Conservation (phyloP, 2,329 filamentous ascomycete species). For the Leptographium radiaticola region DNA sequence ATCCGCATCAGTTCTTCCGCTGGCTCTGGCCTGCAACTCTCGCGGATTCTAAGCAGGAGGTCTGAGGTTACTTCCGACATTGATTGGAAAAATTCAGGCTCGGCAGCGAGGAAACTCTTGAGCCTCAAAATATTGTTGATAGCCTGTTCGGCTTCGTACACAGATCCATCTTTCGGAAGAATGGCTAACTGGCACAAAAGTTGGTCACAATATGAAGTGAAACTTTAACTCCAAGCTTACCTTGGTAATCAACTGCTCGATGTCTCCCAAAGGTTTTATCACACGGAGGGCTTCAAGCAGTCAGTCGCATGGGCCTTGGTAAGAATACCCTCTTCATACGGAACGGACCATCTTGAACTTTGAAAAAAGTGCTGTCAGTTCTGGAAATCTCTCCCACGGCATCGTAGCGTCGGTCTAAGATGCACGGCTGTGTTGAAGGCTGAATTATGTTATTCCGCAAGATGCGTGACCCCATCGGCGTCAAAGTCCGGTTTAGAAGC, state of each 20-base stretch:
- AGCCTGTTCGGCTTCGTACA: constrained; percentile 62
- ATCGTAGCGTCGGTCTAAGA: constrained; percentile 62
- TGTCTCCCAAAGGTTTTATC: constrained; percentile 56
- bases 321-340: neutral
- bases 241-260: constrained; percentile 66
- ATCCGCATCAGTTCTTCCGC: constrained; percentile 46
- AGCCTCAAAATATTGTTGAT: constrained; percentile 80
- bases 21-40: constrained; percentile 53
- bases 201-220: rapidly evolving
- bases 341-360: constrained; percentile 50
- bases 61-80: constrained; percentile 50
- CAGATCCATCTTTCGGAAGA: constrained; percentile 48
- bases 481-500: constrained; percentile 70
- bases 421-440: constrained; percentile 58
- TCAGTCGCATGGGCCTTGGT: rapidly evolving
- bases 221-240: constrained; percentile 24
- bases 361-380: constrained; percentile 75
- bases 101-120: constrained; percentile 62
- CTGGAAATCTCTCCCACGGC: constrained; percentile 70
- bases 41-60: constrained; percentile 54
- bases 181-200: constrained; percentile 51
- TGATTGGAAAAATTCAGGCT: constrained; percentile 54
- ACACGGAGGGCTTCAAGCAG: constrained; percentile 9
- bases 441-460: constrained; percentile 80
- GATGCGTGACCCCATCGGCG: constrained; percentile 77